Evolutionary conservation across 208 protist species (phyloP).

Genomic region (Crithidia brevicula): DNA sequence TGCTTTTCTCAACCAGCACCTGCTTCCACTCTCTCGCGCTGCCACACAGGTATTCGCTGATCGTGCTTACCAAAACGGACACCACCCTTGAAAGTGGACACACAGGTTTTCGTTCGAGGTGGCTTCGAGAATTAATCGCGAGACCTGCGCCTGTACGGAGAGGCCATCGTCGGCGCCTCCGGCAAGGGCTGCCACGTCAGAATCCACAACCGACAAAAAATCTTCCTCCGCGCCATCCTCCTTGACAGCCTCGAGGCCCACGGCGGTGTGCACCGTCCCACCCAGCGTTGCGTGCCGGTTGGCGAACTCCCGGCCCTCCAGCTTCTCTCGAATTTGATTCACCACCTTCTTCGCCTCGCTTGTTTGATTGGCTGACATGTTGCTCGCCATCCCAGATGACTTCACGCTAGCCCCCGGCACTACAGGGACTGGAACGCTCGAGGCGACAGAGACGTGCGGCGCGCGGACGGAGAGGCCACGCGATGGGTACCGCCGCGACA

Average conservation of each 20-base stretch:
- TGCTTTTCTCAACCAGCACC: no score
- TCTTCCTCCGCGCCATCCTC: slow-evolving; percentile 7
- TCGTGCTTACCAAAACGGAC: slow-evolving; percentile 95
- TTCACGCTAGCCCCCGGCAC: slow-evolving; percentile 10
- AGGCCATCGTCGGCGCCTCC: slow-evolving; percentile 56
- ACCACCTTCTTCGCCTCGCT: slow-evolving; percentile 96
- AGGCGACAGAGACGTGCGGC: slow-evolving; percentile 17
- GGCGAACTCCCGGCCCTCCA: slow-evolving; percentile 97
- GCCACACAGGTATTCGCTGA: no score
- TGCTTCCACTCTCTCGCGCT: no score
- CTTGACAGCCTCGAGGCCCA: slow-evolving; percentile 16
- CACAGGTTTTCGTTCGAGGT: slow-evolving; percentile 99
- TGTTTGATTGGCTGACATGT: slow-evolving; percentile 67
- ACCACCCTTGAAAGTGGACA: slow-evolving; percentile 99
- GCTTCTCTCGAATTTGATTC: slow-evolving; percentile 97
- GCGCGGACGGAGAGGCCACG: slow-evolving; percentile 23
- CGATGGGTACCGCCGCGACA: slow-evolving; percentile 12
- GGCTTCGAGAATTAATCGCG: slow-evolving; percentile 96
- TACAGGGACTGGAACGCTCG: not conserved
- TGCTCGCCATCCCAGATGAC: slow-evolving; percentile 24
- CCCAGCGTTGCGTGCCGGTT: slow-evolving; percentile 24
- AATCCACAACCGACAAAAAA: not conserved
- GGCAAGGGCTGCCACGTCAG: not conserved
- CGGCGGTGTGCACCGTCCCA: slow-evolving; percentile 5
- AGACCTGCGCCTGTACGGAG: slow-evolving; percentile 88